Percentiles rank a stretch among this genome's conserved stretches.
These are phyloP conservation scores for Linum usitatissimum DNA, from an alignment of 345 rosid species.

Conservation along the genomic window DNA sequence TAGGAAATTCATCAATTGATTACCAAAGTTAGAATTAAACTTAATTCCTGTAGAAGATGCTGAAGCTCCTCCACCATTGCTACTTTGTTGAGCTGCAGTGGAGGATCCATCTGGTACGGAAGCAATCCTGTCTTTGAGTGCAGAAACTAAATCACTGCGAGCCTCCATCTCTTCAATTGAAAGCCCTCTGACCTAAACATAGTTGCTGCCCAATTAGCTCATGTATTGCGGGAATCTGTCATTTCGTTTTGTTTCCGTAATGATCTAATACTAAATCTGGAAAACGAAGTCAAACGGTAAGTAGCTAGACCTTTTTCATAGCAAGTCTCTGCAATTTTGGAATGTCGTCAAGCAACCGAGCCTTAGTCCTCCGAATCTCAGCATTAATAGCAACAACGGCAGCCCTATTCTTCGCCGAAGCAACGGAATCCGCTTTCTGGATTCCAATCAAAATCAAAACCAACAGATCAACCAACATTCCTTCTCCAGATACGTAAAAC, in stretches of 20 bases:
- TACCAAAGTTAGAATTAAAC: constrained; percentile 18
- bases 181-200: constrained; percentile 19
- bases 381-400: constrained; percentile 21
- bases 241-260: background rate
- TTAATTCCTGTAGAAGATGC: constrained; percentile 16
- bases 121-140: constrained; percentile 19
- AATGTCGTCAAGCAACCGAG: constrained; percentile 21
- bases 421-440: constrained; percentile 20
- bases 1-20: background rate
- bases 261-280: background rate
- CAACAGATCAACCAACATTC: background rate
- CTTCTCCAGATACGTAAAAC: background rate
- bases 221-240: background rate
- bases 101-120: constrained; percentile 19
- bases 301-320: constrained; percentile 13
- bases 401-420: constrained; percentile 16
- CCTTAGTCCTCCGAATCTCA: constrained; percentile 23
- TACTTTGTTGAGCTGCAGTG: constrained; percentile 6
- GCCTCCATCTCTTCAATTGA: constrained; percentile 19
- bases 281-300: background rate
- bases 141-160: constrained; percentile 20
- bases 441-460: background rate
- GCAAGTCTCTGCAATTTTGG: constrained; percentile 22
- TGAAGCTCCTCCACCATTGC: constrained; percentile 13
- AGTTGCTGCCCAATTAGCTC: background rate